Evolutionary conservation across 805 yeast species (phyloP).

Genomic region (Barnettozyma siamensis): DNA sequence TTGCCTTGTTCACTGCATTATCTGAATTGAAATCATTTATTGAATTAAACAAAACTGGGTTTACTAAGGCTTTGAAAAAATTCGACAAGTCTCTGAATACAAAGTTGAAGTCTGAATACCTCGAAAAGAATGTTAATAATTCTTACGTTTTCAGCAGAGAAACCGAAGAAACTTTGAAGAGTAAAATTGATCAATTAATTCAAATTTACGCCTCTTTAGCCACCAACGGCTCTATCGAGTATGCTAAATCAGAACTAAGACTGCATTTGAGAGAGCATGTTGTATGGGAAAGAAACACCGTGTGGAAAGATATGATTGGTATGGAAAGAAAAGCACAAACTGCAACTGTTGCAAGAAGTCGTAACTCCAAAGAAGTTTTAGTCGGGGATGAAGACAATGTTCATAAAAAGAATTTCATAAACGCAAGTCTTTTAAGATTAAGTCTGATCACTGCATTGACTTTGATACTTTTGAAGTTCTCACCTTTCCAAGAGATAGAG

Average conservation of each 20-base stretch:
- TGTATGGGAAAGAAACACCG: slow-evolving; percentile 96
- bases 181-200: slow-evolving; percentile 46
- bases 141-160: slow-evolving; percentile 50
- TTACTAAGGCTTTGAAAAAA: slow-evolving; percentile 84
- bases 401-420: slow-evolving; percentile 14
- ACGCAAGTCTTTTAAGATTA: slow-evolving; percentile 40
- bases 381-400: slow-evolving; percentile 26
- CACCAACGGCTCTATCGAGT: slow-evolving; percentile 33
- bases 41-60: slow-evolving; percentile 84
- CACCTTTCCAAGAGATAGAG: slow-evolving; percentile 50
- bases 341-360: slow-evolving; percentile 40
- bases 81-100: slow-evolving; percentile 79
- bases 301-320: slow-evolving; percentile 95
- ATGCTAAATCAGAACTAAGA: slow-evolving; percentile 45
- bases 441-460: slow-evolving; percentile 44
- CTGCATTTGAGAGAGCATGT: slow-evolving; percentile 79
- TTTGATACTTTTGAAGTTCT: slow-evolving; percentile 34
- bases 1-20: slow-evolving; percentile 62
- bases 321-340: slow-evolving; percentile 83
- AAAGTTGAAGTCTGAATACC: slow-evolving; percentile 51
- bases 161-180: slow-evolving; percentile 44
- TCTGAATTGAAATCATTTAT: slow-evolving; percentile 80
- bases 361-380: slow-evolving; percentile 17
- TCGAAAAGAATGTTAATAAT: slow-evolving; percentile 37
- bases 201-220: slow-evolving; percentile 49